Conservation (phyloP, 2,329 filamentous ascomycete species). For the Trichophaea hybrida region DNA sequence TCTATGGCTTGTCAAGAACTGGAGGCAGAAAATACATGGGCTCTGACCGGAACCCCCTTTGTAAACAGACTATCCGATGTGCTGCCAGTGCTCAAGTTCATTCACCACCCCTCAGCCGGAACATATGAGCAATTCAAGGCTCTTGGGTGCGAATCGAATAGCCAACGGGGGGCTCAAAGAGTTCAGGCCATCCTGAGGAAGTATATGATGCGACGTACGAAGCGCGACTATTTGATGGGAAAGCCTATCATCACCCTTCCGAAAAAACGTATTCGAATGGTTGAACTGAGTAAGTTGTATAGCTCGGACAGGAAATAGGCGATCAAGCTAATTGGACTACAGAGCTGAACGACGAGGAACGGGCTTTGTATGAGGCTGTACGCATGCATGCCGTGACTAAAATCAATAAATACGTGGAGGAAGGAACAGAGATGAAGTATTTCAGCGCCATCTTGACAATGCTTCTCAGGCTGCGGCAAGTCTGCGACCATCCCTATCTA, state of each 20-base stretch:
- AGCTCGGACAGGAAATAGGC: too few species aligned
- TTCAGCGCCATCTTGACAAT: constrained; percentile 85
- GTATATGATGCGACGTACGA: constrained; percentile 71
- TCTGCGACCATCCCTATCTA: constrained; percentile 84
- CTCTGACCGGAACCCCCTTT: constrained; percentile 88
- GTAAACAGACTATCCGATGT: constrained; percentile 75
- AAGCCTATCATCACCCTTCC: constrained; percentile 58
- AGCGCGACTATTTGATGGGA: constrained; percentile 63
- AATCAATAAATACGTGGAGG: constrained; percentile 75
- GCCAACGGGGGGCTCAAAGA: constrained; percentile 75
- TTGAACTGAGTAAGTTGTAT: constrained; percentile 37
- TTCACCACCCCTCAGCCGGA: constrained; percentile 10
- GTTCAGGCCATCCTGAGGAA: constrained; percentile 73
- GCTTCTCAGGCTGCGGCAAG: constrained; percentile 72
- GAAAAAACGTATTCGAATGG: constrained; percentile 45
- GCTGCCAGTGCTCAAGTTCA: constrained; percentile 9
- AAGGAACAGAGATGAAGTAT: constrained; percentile 42
- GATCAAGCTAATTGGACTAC: background rate
- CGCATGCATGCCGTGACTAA: constrained; percentile 72
- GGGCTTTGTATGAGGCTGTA: constrained; percentile 68
- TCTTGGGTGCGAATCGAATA: constrained; percentile 46
- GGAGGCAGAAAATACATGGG: constrained; percentile 81
- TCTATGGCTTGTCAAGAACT: constrained; percentile 48
- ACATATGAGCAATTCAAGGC: background rate
- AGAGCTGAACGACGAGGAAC: constrained; percentile 65